Conservation (phyloP, 495 filamentous ascomycete species). For the Endocarpon pusillum region DNA sequence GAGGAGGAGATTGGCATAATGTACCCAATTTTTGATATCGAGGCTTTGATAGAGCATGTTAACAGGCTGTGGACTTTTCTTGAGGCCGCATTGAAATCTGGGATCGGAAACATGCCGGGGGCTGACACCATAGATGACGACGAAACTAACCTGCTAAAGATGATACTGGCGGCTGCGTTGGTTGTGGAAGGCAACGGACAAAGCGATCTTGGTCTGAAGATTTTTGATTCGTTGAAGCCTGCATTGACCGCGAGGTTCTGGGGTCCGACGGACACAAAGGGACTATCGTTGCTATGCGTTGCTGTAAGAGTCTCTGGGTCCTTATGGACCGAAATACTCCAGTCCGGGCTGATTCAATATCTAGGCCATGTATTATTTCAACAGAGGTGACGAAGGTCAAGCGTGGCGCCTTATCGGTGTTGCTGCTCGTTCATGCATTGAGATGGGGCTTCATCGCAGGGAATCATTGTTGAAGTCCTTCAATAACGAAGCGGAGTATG, state of each 20-base stretch:
- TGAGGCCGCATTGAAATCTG: slow-evolving; percentile 42
- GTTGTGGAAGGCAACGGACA: slow-evolving; percentile 58
- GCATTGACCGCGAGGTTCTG: slow-evolving; percentile 53
- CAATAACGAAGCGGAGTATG: slow-evolving; percentile 41
- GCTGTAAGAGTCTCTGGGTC: too few species aligned
- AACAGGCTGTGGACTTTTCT: slow-evolving; percentile 52
- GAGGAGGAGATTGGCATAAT: slow-evolving; percentile 76
- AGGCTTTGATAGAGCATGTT: slow-evolving; percentile 44
- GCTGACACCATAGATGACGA: slow-evolving; percentile 50
- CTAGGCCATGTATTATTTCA: slow-evolving; percentile 71
- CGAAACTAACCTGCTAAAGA: slow-evolving; percentile 53
- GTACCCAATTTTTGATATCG: slow-evolving; percentile 67
- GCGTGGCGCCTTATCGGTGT: slow-evolving; percentile 68
- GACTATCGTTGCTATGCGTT: not conserved
- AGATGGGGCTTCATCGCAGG: slow-evolving; percentile 62
- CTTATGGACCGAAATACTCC: too few species aligned
- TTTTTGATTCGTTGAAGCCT: slow-evolving; percentile 55
- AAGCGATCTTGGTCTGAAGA: slow-evolving; percentile 48
- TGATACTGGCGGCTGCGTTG: slow-evolving; percentile 60
- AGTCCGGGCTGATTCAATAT: slow-evolving; percentile 10
- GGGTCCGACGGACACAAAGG: slow-evolving; percentile 41
- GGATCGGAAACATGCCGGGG: slow-evolving; percentile 36
- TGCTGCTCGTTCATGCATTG: slow-evolving; percentile 56
- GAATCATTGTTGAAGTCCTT: slow-evolving; percentile 52
- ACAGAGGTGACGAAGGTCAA: slow-evolving; percentile 62